These are phyloP conservation scores for Trichoderma polysporum DNA, from an alignment of 2,329 filamentous ascomycete genomes.

Conservation along the genomic window DNA sequence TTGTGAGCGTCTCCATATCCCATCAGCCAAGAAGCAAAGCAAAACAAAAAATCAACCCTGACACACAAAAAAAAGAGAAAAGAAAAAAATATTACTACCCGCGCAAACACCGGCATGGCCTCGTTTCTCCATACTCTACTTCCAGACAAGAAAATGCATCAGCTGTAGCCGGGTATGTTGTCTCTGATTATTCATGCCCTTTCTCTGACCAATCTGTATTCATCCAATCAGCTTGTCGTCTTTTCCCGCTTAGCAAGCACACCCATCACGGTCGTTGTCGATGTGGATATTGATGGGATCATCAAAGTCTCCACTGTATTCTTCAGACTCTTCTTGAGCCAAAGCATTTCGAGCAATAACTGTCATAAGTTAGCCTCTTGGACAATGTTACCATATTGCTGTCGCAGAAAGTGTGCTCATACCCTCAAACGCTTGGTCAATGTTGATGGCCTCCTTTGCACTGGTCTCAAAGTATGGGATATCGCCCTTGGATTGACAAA, in stretches of 20 bases:
- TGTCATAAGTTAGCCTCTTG: conserved; percentile 37
- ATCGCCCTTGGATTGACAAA: conserved; percentile 94
- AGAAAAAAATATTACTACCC: conserved; percentile 12
- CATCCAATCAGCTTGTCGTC: background rate
- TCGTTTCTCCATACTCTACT: conserved; percentile 24
- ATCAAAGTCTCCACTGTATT: conserved; percentile 95
- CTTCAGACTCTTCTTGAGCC: conserved; percentile 94
- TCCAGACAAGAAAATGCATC: conserved; percentile 18
- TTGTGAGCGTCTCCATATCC: background rate
- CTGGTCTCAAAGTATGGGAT: conserved; percentile 99
- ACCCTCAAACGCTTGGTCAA: conserved; percentile 78
- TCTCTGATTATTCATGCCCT: conserved; percentile 3
- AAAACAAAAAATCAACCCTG: conserved; percentile 4
- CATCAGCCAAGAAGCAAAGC: conserved; percentile 5
- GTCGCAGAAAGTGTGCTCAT: conserved; percentile 24
- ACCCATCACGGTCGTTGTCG: conserved; percentile 88
- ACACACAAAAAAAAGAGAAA: background rate
- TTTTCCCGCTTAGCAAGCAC: conserved; percentile 68
- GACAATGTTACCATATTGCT: background rate
- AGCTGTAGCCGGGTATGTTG: conserved; percentile 21
- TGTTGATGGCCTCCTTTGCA: conserved; percentile 97
- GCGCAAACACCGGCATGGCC: conserved; percentile 20
- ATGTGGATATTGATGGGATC: conserved; percentile 98
- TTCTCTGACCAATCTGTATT: conserved; percentile 4
- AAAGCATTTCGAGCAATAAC: conserved; percentile 96